Evolutionary conservation across 305 asterid genomes (phyloP).

Genomic region (Ajuga reptans): DNA sequence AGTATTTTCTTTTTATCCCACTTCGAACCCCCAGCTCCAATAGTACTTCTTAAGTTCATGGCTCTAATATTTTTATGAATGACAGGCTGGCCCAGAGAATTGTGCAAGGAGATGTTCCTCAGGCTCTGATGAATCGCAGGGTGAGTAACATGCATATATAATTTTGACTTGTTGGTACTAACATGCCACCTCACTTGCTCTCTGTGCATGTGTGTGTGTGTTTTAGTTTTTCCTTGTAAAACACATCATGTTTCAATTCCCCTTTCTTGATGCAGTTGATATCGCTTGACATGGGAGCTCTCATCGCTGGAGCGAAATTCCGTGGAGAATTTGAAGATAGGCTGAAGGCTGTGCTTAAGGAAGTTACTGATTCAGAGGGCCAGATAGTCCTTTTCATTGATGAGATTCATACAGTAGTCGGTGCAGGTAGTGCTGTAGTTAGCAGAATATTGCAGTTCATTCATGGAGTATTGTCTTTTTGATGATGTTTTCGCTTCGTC

Average conservation of each 20-base stretch:
- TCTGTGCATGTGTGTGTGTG: neutral
- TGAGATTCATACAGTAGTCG: conserved; percentile 94
- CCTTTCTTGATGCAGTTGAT: conserved; percentile 53
- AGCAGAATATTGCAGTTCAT: neutral
- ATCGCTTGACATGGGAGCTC: conserved; percentile 94
- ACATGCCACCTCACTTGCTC: neutral
- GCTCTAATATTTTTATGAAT: conserved; percentile 6
- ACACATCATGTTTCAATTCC: conserved; percentile 5
- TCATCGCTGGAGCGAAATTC: conserved; percentile 91
- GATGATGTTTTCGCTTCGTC: neutral
- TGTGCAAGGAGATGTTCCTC: conserved; percentile 97
- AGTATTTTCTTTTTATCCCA: neutral
- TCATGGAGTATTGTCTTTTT: neutral
- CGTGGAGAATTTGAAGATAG: conserved; percentile 98
- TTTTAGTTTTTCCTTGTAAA: neutral
- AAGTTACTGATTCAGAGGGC: conserved; percentile 88
- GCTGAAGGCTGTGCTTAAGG: conserved; percentile 88
- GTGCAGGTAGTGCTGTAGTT: conserved; percentile 59
- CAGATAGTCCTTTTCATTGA: conserved; percentile 83
- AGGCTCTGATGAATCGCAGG: conserved; percentile 83
- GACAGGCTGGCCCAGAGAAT: conserved; percentile 92
- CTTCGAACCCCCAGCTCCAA: neutral
- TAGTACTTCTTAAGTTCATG: conserved; percentile 7
- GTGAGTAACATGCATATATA: conserved; percentile 35
- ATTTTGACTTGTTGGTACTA: neutral